A percentile compares a stretch with the other conserved stretches of the same genome.
Evolutionary conservation across 495 filamentous ascomycete species (phyloP).

Genomic region (Talaromyces borbonicus): DNA sequence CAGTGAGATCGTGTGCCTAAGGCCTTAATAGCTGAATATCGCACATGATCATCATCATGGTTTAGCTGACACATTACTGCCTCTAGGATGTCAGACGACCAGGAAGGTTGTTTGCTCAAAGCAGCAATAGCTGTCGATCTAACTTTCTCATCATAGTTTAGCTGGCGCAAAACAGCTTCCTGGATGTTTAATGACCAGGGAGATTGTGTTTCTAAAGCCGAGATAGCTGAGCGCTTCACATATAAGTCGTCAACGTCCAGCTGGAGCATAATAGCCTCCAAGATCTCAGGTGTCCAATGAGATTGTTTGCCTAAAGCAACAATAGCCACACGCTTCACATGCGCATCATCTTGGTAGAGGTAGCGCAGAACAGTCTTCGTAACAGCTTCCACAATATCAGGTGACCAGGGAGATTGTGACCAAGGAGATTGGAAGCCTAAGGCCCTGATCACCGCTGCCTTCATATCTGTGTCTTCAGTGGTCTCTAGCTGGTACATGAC

Average conservation of each 20-base stretch:
- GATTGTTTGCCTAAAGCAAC: not conserved
- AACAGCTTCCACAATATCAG: not conserved
- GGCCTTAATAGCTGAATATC: not conserved
- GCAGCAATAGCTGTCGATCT: not conserved
- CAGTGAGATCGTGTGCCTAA: not conserved
- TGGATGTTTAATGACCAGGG: not conserved
- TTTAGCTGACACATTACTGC: not conserved
- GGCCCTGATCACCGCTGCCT: not conserved
- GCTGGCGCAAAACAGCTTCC: not conserved
- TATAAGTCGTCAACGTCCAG: not conserved
- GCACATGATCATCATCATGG: not conserved
- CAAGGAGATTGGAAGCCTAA: not conserved
- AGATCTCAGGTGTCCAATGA: not conserved
- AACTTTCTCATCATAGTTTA: not conserved
- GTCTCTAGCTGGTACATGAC: not conserved
- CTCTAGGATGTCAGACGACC: slow-evolving; percentile 1
- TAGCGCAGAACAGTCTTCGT: too few species aligned
- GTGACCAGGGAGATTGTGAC: not conserved
- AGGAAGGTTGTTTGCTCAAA: not conserved
- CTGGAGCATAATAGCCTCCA: not conserved
- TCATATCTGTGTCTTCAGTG: not conserved
- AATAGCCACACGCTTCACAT: not conserved
- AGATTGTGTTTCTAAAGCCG: not conserved
- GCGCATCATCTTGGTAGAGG: too few species aligned
- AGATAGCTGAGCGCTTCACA: not conserved